Conservation (phyloP, 768 basidiomycete genomes). For the Thelephora aurantiotincta region DNA sequence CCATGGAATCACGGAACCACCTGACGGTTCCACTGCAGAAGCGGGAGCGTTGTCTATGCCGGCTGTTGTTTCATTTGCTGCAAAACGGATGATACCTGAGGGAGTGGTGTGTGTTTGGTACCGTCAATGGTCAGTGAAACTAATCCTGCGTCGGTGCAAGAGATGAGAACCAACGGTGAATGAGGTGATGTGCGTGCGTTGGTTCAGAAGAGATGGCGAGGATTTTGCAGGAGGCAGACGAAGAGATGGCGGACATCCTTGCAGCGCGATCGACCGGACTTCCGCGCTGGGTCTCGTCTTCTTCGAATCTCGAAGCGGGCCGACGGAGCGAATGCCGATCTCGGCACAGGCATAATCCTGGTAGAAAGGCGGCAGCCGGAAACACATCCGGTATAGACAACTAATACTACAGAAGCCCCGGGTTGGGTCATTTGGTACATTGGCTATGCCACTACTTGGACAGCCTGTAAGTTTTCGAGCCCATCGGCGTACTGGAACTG, state of each 20-base stretch:
- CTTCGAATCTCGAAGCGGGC: too few relatives aligned
- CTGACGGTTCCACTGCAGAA: background rate
- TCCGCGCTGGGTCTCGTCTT: too few relatives aligned
- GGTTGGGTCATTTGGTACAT: too few relatives aligned
- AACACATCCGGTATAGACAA: too few relatives aligned
- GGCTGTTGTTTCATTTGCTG: too few relatives aligned
- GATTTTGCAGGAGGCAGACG: constrained; percentile 8
- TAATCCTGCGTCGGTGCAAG: background rate
- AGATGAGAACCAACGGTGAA: constrained; percentile 13
- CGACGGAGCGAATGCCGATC: too few relatives aligned
- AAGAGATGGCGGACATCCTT: background rate
- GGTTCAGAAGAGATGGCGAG: constrained; percentile 13
- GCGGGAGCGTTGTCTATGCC: background rate
- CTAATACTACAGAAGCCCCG: too few relatives aligned
- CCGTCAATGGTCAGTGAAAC: background rate
- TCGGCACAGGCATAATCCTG: too few relatives aligned
- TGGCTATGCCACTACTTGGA: background rate
- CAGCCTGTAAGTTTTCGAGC: constrained; percentile 14
- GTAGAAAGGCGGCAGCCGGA: too few relatives aligned
- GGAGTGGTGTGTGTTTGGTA: background rate
- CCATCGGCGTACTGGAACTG: constrained; percentile 70
- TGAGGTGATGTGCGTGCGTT: constrained; percentile 11
- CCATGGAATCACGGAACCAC: constrained; percentile 37
- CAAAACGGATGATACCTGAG: background rate
- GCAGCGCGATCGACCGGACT: background rate